Percentiles rank a stretch among this genome's conserved stretches.
Evolutionary conservation across 169 alveolate species (phyloP).

Genomic region (Plasmodium relictum): DNA sequence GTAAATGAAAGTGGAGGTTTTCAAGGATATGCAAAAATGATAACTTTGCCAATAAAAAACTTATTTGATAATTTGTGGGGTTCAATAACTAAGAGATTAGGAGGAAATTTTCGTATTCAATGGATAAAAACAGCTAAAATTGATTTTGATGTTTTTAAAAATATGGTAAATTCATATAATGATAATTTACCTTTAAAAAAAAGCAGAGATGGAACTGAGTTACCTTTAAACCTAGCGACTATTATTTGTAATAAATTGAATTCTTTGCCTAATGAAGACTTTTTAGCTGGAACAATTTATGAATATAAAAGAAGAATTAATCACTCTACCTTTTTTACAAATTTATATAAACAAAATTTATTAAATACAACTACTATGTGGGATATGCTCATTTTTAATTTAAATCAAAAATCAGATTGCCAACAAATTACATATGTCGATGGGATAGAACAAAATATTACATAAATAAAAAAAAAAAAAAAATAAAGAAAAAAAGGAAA

Average conservation of each 20-base stretch:
- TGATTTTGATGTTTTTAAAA: constrained; percentile 84
- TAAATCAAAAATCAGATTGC: constrained; percentile 69
- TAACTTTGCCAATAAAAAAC: constrained; percentile 80
- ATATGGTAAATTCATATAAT: constrained; percentile 85
- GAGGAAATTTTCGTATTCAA: constrained; percentile 88
- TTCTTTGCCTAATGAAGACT: constrained; percentile 60
- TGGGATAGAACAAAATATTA: constrained; percentile 55
- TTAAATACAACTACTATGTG: constrained; percentile 53
- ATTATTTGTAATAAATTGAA: constrained; percentile 79
- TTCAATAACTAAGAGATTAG: constrained; percentile 79
- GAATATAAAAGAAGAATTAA: constrained; percentile 72
- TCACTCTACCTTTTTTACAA: constrained; percentile 32
- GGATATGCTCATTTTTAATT: constrained; percentile 43
- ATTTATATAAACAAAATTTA: constrained; percentile 47
- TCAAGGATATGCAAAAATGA: constrained; percentile 89
- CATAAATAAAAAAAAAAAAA: not conserved
- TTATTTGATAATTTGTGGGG: constrained; percentile 89
- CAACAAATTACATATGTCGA: constrained; percentile 52
- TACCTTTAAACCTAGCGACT: constrained; percentile 83
- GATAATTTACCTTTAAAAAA: constrained; percentile 86
- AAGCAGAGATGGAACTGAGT: constrained; percentile 89
- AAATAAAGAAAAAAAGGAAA: not conserved
- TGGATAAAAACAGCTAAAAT: constrained; percentile 88
- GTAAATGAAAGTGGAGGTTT: constrained; percentile 90
- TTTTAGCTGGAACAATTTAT: constrained; percentile 66